phyloP scores from a whole-genome alignment of 169 alveolate species.

The Plasmodium gonderi region DNA sequence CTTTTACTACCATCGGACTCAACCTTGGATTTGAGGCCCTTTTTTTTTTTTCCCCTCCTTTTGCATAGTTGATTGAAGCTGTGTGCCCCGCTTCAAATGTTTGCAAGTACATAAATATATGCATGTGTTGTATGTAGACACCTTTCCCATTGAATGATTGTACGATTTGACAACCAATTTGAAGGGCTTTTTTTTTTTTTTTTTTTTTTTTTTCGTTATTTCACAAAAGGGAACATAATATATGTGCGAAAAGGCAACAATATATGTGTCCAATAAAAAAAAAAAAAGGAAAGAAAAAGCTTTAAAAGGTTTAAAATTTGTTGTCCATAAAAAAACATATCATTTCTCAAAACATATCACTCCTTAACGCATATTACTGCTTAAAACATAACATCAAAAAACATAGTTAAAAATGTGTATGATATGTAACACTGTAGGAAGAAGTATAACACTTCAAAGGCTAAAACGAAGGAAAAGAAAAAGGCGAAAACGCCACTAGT shows the following conservation, averaged over 20 bases:
- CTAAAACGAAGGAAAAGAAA: constrained; percentile 89
- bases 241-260: background rate
- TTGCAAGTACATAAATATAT: too few relatives aligned
- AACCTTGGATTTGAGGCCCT: too few relatives aligned
- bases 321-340: background rate
- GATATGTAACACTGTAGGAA: constrained; percentile 91
- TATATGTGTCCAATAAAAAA: background rate
- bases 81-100: too few relatives aligned
- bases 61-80: too few relatives aligned
- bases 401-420: constrained; percentile 90
- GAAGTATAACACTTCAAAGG: constrained; percentile 90
- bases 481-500: constrained; percentile 89
- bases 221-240: too few relatives aligned
- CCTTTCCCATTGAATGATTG: background rate
- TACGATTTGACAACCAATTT: background rate
- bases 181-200: too few relatives aligned
- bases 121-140: too few relatives aligned
- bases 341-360: background rate
- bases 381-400: constrained; percentile 90
- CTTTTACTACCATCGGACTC: too few relatives aligned
- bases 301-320: background rate
- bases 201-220: too few relatives aligned
- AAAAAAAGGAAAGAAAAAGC: background rate
- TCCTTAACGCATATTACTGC: background rate
- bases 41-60: too few relatives aligned